These are phyloP conservation scores for Asclepias syriaca DNA, from an alignment of 257 asterid genomes.

Conservation along the genomic window DNA sequence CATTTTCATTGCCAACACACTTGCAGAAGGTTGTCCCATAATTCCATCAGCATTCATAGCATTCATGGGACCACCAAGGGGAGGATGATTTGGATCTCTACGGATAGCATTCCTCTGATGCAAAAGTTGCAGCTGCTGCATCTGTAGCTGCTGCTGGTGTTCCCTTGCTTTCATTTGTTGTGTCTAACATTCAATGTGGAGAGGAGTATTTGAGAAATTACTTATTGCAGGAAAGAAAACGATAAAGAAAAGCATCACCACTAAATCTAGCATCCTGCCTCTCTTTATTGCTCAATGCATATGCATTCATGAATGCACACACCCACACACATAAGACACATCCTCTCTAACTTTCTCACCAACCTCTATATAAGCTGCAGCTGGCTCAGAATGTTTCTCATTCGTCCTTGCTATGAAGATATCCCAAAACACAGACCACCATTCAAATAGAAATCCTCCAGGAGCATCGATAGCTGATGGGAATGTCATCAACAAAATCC, in stretches of 20 bases:
- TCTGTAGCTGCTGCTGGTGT: conserved; percentile 87
- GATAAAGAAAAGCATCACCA: conserved; percentile 3
- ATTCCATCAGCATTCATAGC: conserved; percentile 77
- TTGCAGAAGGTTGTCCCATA: conserved; percentile 95
- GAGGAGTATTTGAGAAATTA: neutral
- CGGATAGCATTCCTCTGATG: conserved; percentile 87
- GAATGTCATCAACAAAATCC: neutral
- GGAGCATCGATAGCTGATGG: conserved; percentile 95
- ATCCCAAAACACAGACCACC: conserved; percentile 99
- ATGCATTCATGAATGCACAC: neutral
- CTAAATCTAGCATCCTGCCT: neutral
- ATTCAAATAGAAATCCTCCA: conserved; percentile 96
- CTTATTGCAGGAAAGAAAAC: neutral
- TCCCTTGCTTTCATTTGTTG: conserved; percentile 95
- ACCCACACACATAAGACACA: neutral
- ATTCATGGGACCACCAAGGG: conserved; percentile 77
- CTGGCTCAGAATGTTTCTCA: conserved; percentile 97
- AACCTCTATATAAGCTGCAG: conserved; percentile 99
- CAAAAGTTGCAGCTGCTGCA: conserved; percentile 94
- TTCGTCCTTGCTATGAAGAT: conserved; percentile 97
- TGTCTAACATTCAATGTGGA: conserved; percentile 42
- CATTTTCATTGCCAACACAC: conserved; percentile 91
- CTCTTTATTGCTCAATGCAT: neutral
- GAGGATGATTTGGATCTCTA: conserved; percentile 92
- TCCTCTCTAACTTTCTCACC: neutral